phyloP scores from a whole-genome alignment of 2,329 filamentous ascomycete genomes.

The Huntiella moniliformis region DNA sequence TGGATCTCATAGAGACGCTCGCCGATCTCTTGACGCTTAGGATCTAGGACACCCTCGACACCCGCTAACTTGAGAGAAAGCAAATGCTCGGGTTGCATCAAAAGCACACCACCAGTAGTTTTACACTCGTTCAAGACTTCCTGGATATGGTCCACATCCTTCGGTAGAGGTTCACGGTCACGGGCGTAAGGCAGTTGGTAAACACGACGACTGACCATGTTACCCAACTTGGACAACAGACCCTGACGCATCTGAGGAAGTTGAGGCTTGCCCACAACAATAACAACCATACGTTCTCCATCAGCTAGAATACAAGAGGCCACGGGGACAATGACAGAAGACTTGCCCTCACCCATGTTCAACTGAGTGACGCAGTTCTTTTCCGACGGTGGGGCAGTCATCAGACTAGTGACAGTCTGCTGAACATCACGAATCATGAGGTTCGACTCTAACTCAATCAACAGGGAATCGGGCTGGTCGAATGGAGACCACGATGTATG shows the following conservation, averaged over 20 bases:
- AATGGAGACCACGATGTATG: conserved; percentile 36
- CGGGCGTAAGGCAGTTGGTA: conserved; percentile 42
- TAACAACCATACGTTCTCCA: conserved; percentile 28
- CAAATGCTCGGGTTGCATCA: conserved; percentile 45
- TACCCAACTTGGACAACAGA: conserved; percentile 34
- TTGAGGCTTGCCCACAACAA: conserved; percentile 43
- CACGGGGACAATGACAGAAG: conserved; percentile 49
- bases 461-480: conserved; percentile 37
- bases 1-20: conserved; percentile 23
- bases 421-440: conserved; percentile 43
- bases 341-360: conserved; percentile 57
- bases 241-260: conserved; percentile 41
- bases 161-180: conserved; percentile 18
- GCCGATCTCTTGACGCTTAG: conserved; percentile 14
- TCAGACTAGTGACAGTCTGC: conserved; percentile 34
- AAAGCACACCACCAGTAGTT: conserved; percentile 31
- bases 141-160: conserved; percentile 22
- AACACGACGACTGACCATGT: conserved; percentile 34
- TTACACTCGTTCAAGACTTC: conserved; percentile 23
- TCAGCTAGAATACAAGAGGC: conserved; percentile 36
- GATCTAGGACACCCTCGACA: conserved; percentile 22
- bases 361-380: conserved; percentile 41
- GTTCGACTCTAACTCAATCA: conserved; percentile 45
- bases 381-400: conserved; percentile 25
- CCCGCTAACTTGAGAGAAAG: conserved; percentile 46